Base-by-base conservation (phyloP, 352 stramenopile species). In the Phytophthora citrophthora region DNA sequence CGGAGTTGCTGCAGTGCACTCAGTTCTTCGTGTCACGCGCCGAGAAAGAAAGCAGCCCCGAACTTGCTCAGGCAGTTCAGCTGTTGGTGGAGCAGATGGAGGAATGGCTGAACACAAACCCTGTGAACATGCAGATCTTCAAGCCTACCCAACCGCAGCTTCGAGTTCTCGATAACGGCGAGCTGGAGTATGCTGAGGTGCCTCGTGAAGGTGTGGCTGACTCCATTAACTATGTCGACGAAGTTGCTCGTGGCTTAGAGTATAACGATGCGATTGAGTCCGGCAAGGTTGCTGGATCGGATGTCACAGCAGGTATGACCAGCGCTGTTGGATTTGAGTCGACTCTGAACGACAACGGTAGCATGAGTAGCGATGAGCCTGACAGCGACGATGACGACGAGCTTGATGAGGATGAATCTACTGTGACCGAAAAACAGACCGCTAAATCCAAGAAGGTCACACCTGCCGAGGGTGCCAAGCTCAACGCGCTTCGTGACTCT, bases 211-310 rank as follows among this genome's bases (percentile, higher is more conserved):
- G 78, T 5, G 81, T 88, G 3, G 9, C 62, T 0, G 72, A 86
- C 45, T 82, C 85, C 10, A 81, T 86, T 26, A 72, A 83, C 66
- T 92, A 92, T 62, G 83, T 92, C 4, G 74, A 86, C 16, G 79
- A 91, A 52, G 60, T 92, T 43, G 79, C 80, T 34, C 76, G 83
- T 44, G 83, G 83, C 29, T 66, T 92, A 20, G 75, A 81, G 50
- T 90, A 86, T 50, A 79, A 75, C 47, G 56, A 70, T 15, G 47
- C 64, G 6, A 72, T 43, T 18, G 50, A 64, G 50, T 79, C 55
- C 31, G 53, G 56, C 48, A 77, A 50, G 34, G 62, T 61, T 41
- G 62, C 48, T 44, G 61, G 49, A n/a, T 45, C 58, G 15, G 56
- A 72, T 48, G 45, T 69, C 5, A 71, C 59, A 15, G 71, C 65